Percentiles rank a stretch among this genome's conserved stretches.
phyloP scores from a whole-genome alignment of 2,329 filamentous ascomycete genomes.

The Claviceps citrina region DNA sequence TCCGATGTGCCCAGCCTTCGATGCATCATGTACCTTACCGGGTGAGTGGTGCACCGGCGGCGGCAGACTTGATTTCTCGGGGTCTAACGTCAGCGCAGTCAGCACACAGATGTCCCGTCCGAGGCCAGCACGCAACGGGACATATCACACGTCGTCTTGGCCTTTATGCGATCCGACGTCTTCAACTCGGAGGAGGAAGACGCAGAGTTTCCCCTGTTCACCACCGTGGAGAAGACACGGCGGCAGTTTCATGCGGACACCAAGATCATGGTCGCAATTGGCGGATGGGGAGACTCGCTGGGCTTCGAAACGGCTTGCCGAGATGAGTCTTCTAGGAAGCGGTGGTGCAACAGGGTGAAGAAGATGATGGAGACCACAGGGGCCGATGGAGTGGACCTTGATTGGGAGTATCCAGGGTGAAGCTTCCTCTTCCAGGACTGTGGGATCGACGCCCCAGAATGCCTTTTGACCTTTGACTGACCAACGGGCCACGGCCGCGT shows the following conservation, averaged over 20 bases:
- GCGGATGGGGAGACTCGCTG: constrained; percentile 55
- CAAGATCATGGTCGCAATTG: constrained; percentile 55
- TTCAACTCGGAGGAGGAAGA: constrained; percentile 31
- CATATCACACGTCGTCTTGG: constrained; percentile 42
- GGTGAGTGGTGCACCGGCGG: constrained; percentile 17
- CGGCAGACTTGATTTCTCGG: background rate
- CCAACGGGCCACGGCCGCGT: background rate
- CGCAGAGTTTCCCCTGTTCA: constrained; percentile 36
- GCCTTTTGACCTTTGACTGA: background rate
- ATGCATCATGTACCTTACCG: constrained; percentile 35
- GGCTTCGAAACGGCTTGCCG: constrained; percentile 46
- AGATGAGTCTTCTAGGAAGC: constrained; percentile 32
- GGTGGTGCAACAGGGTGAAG: constrained; percentile 49
- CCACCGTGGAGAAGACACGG: constrained; percentile 31
- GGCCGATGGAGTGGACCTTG: constrained; percentile 50
- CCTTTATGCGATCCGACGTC: constrained; percentile 37
- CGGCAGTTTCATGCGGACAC: constrained; percentile 33
- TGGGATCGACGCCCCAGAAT: too few species aligned
- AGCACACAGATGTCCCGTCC: constrained; percentile 29
- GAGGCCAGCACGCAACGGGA: constrained; percentile 19
- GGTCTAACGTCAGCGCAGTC: constrained; percentile 18
- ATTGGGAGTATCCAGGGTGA: constrained; percentile 48
- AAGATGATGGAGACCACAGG: constrained; percentile 45
- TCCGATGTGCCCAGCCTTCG: constrained; percentile 11
- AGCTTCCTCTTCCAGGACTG: too few species aligned